Base-by-base conservation (phyloP, 805 yeast genomes). In the Komagataella pseudopastoris region DNA sequence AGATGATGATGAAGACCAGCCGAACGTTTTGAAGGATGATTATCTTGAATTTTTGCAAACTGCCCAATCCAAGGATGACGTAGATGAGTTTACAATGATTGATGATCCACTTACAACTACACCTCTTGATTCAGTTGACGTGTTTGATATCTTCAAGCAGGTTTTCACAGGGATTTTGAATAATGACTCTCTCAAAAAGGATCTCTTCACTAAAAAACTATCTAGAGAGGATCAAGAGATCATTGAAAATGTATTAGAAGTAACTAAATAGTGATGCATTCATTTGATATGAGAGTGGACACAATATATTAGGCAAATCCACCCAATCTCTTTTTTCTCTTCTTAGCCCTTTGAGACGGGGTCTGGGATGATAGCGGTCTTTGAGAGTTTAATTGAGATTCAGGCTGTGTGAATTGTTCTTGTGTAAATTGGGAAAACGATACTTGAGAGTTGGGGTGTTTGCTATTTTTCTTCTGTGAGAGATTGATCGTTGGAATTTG, bases 71-170 rank as follows among this genome's bases (percentile, higher is more conserved):
- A 68, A 67, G 50, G 68, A 64, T 17, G 70, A 64, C 39, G 84
- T 78, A 56, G 80, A 79, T 7, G 81, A 80, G 50, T 93, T 85
- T 49, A 93, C 85, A 6, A 73, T 86, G 47, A 81, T 82, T 48
- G 97, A 90, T 60, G 96, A 85, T 61, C 81, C 96, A 7, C 71
- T 85, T 61, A 77, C 85, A 23, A 84, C 82, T 56, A 84, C 91
- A 1, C 83, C 95, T 3, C 73, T 93, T 49, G 97, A 91, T 61
- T 70, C 72, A 46, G 67, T 89, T 49, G 85, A 91, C 61, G 82
- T 85, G 3, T 88, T 81, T 65, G 71, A 72, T 14, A 77, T 79
- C 2, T 81, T 89, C 65, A 78, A 81, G 52, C 74, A 77, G 17
- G 74, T 77, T 17, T 65, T 87, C 16, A 53, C 70, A 3, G 60